A percentile compares a stretch with the other conserved stretches of the same genome.
Evolutionary conservation across 2,329 filamentous ascomycete species (phyloP).

Genomic region (Falciphora oryzae): DNA sequence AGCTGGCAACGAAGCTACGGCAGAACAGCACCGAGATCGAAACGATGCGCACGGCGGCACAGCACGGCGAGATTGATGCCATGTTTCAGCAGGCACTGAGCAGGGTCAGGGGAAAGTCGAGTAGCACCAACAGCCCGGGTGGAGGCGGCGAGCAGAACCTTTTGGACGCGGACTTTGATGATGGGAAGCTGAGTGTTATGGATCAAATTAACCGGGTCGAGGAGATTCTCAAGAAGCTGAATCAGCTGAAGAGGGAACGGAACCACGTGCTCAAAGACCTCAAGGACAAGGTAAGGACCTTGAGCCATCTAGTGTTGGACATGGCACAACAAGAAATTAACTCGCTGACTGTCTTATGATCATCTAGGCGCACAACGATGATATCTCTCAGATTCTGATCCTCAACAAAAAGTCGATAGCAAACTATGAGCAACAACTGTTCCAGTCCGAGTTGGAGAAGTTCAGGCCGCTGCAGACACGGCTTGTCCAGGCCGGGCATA

Average conservation of each 20-base stretch:
- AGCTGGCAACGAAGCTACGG: constrained; percentile 75
- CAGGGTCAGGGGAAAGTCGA: constrained; percentile 63
- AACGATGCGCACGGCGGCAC: constrained; percentile 87
- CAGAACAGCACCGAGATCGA: constrained; percentile 87
- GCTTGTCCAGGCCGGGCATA: constrained; percentile 88
- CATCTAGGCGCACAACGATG: constrained; percentile 80
- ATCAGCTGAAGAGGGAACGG: constrained; percentile 85
- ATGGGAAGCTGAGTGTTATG: constrained; percentile 71
- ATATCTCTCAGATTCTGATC: constrained; percentile 95
- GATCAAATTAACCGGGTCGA: constrained; percentile 89
- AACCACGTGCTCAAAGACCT: constrained; percentile 91
- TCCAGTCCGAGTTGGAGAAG: constrained; percentile 95
- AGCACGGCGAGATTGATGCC: constrained; percentile 79
- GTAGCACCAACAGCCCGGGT: constrained; percentile 55
- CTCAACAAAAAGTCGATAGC: constrained; percentile 95
- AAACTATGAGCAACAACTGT: constrained; percentile 86
- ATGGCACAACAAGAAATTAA: background rate
- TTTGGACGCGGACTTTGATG: constrained; percentile 87
- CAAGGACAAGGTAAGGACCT: constrained; percentile 77
- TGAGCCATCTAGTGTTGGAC: background rate
- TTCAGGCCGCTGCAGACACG: constrained; percentile 90
- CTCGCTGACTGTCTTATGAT: background rate
- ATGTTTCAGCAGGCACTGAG: constrained; percentile 84
- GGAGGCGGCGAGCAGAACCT: constrained; percentile 64
- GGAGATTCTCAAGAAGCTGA: constrained; percentile 83